These are phyloP conservation scores for Epichloe scottii DNA, from an alignment of 2,329 filamentous ascomycete species.

Conservation along the genomic window DNA sequence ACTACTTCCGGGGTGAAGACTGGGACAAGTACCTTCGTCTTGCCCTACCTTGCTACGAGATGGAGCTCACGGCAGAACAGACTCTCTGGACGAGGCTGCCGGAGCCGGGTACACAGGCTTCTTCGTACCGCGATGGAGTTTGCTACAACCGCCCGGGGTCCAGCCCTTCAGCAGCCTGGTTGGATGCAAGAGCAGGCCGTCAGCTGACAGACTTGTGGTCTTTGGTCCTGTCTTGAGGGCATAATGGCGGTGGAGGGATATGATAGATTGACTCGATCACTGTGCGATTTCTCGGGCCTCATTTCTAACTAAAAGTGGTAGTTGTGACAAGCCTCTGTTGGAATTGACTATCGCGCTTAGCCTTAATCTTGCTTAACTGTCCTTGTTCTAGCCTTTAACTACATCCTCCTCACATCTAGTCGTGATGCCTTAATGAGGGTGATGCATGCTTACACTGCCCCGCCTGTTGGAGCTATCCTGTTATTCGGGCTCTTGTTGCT, in stretches of 20 bases:
- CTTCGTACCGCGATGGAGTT: conserved; percentile 8
- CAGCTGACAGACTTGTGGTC: conserved; percentile 11
- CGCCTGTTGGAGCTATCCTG: no score
- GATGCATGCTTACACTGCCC: no score
- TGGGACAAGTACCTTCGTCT: conserved; percentile 12
- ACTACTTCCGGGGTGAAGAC: conserved; percentile 7
- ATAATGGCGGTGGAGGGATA: not conserved
- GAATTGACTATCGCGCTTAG: no score
- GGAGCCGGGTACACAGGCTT: conserved; percentile 10
- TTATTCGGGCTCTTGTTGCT: no score
- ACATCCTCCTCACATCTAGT: no score
- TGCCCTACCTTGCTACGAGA: conserved; percentile 13
- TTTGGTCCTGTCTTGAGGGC: conserved; percentile 1
- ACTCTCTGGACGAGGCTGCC: conserved; percentile 11
- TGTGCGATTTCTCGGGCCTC: no score
- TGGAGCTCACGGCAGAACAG: conserved; percentile 14
- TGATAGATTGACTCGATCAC: no score
- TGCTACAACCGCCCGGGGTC: conserved; percentile 7
- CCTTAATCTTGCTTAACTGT: no score
- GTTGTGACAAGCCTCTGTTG: no score
- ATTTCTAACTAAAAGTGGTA: no score
- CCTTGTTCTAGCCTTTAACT: no score
- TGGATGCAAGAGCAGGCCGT: conserved; percentile 11
- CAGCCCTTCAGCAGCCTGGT: conserved; percentile 12
- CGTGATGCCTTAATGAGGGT: no score